These are phyloP conservation scores for Solanum lycopersicoides DNA, from an alignment of 257 asterid species.

Conservation along the genomic window DNA sequence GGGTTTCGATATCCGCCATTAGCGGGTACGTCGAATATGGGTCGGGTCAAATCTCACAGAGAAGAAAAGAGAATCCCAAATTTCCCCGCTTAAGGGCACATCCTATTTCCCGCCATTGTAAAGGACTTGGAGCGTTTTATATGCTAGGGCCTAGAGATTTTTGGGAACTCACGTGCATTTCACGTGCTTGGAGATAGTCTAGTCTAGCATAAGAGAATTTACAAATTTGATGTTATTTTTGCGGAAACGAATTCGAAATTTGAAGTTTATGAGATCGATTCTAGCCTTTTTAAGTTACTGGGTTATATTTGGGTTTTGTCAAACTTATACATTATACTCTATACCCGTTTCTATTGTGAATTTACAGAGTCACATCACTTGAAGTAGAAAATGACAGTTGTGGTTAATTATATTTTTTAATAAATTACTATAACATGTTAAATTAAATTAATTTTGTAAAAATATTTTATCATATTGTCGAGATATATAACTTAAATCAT, in stretches of 20 bases:
- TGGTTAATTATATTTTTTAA: no score
- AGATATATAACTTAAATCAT: neutral
- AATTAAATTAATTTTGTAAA: no score
- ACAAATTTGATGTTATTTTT: neutral
- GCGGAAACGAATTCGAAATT: rapidly evolving
- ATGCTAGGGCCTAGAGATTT: no score
- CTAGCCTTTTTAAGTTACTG: neutral
- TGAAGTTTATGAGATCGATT: neutral
- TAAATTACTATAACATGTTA: no score
- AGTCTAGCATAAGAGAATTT: neutral
- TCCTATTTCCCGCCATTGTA: constrained; percentile 56
- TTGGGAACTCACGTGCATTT: neutral
- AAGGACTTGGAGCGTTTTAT: neutral
- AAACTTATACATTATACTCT: neutral
- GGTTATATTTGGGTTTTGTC: no score
- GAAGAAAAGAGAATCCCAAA: neutral
- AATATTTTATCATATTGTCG: no score
- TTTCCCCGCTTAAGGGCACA: constrained; percentile 15
- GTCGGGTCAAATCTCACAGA: constrained; percentile 1
- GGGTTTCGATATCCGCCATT: constrained; percentile 64
- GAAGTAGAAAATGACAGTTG: no score
- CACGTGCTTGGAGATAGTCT: neutral
- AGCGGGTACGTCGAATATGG: constrained; percentile 2
- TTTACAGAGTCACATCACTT: neutral
- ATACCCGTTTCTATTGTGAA: rapidly evolving